Base-by-base conservation (phyloP, 148 eudicot genomes). In the Beta vulgaris region DNA sequence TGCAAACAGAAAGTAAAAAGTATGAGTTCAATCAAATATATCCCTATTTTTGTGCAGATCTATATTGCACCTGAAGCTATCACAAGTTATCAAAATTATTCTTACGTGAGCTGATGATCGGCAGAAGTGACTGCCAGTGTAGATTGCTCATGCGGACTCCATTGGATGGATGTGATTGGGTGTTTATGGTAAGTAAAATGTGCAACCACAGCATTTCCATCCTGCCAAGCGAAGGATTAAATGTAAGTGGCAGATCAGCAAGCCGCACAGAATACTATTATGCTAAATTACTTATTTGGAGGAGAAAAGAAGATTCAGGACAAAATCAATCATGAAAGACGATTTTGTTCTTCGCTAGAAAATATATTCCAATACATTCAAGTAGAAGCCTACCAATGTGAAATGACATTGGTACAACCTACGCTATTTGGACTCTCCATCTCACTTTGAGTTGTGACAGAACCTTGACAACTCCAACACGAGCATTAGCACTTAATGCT, bases 81-180 rank as follows among this genome's bases (percentile, higher is more conserved):
- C 23, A 68, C 5, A 31, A 57, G 1, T 60, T 2, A 62, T 73
- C 23, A 25, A 71, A n/a, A 9, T 35, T 44, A 63, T 46, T 78
- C 91, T 85, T 86, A 95, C 98, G 99, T 91, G 62, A 95, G 83
- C 78, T 90, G 99, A 86, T 95, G 87, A 76, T 95, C 99, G 0
- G 98, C 76, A 76, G 99, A 95, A 71, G 94, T 78, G 68, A 91
- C 97, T 39, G 98, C 91, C 79, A 95, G 80, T 49, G 97, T 89
- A 43, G 99, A 92, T 37, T 87, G 87, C 83, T 92, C 98, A 67
- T 92, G 99, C 9, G 97, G 92, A 75, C 98, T 92, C 99, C 99
- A 95, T 80, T 95, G 98, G 48, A 95, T 91, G 35, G 99, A 95
- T 68, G 99, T 95, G 73, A 95, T 88, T 15, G 99, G 97, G 71